Evolutionary conservation across 1,284 basidiomycete species (phyloP).

Genomic region (Boletus smithii): DNA sequence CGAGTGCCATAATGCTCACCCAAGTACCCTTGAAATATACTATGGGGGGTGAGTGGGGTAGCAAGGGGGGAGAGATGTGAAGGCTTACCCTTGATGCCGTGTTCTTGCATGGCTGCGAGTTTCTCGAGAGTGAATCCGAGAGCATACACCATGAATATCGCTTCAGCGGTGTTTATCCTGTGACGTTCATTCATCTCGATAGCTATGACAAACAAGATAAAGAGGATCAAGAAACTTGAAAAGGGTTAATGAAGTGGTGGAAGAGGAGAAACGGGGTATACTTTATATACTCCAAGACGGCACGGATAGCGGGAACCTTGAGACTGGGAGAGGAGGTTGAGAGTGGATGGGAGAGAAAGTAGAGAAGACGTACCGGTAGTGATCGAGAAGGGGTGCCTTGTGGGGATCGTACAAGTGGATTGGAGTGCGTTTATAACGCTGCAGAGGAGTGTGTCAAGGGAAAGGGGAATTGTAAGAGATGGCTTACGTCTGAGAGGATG

Average conservation of each 20-base stretch:
- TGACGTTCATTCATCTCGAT: slow-evolving; percentile 70
- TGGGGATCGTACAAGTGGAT: slow-evolving; percentile 94
- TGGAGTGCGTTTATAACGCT: slow-evolving; percentile 92
- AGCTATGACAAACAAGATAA: slow-evolving; percentile 79
- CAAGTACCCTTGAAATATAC: slow-evolving; percentile 82
- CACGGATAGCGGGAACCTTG: slow-evolving; percentile 89
- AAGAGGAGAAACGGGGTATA: slow-evolving; percentile 33
- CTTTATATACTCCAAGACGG: slow-evolving; percentile 85
- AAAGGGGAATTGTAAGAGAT: not conserved
- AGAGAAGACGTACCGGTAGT: slow-evolving; percentile 65
- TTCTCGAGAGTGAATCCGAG: slow-evolving; percentile 90
- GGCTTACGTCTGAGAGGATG: slow-evolving; percentile 77
- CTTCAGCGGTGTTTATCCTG: slow-evolving; percentile 62
- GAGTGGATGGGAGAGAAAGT: not conserved
- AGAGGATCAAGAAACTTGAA: slow-evolving; percentile 76
- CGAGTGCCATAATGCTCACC: slow-evolving; percentile 44
- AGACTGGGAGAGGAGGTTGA: slow-evolving; percentile 48
- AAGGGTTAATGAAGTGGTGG: slow-evolving; percentile 58
- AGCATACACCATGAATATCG: slow-evolving; percentile 79
- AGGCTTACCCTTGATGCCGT: slow-evolving; percentile 72
- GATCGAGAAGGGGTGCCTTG: slow-evolving; percentile 87
- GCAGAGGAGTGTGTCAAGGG: slow-evolving; percentile 5
- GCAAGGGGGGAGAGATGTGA: not conserved
- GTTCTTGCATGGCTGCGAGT: slow-evolving; percentile 90
- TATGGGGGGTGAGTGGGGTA: slow-evolving; percentile 35